A percentile compares a stretch with the other conserved stretches of the same genome.
Conservation (phyloP, 2,329 filamentous ascomycete genomes). For the Calonectria pseudoreteaudii region DNA sequence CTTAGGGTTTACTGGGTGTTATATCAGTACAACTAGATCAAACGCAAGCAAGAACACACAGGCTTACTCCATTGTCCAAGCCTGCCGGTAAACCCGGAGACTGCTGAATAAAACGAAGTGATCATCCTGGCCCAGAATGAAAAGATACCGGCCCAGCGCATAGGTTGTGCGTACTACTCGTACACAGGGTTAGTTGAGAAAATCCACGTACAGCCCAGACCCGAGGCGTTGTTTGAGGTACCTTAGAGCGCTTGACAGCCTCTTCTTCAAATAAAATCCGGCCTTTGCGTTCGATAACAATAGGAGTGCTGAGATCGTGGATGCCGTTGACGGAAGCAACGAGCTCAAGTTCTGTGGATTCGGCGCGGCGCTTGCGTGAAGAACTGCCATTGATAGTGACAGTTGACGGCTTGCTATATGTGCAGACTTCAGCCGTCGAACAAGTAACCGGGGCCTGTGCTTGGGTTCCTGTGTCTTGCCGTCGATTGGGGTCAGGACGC, state of each 20-base stretch:
- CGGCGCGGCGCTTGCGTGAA: slow-evolving; percentile 45
- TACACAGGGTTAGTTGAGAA: background rate
- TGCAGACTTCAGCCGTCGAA: background rate
- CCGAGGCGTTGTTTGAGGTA: background rate
- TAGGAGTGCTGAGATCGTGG: slow-evolving; percentile 19
- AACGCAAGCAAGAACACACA: background rate
- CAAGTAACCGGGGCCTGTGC: no score
- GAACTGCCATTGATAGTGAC: slow-evolving; percentile 43
- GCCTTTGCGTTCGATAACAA: slow-evolving; percentile 35
- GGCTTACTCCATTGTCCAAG: slow-evolving; percentile 41
- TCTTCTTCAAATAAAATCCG: slow-evolving; percentile 21
- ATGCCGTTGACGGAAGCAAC: slow-evolving; percentile 39
- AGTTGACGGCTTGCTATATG: slow-evolving; percentile 14
- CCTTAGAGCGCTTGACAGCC: slow-evolving; percentile 28
- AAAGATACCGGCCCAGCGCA: slow-evolving; percentile 36
- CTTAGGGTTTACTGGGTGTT: slow-evolving; percentile 36
- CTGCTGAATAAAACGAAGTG: slow-evolving; percentile 39
- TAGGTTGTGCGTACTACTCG: slow-evolving; percentile 30
- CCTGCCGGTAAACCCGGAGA: slow-evolving; percentile 43
- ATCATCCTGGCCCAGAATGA: slow-evolving; percentile 46
- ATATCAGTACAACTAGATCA: slow-evolving; percentile 18
- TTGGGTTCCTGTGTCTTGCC: background rate
- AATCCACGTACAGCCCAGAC: background rate
- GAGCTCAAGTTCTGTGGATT: slow-evolving; percentile 47
- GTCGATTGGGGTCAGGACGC: background rate